Percentiles rank a stretch among this genome's conserved stretches.
These are phyloP conservation scores for Bigelowiella natans DNA, from an alignment of 78 protist species.

Conservation along the genomic window DNA sequence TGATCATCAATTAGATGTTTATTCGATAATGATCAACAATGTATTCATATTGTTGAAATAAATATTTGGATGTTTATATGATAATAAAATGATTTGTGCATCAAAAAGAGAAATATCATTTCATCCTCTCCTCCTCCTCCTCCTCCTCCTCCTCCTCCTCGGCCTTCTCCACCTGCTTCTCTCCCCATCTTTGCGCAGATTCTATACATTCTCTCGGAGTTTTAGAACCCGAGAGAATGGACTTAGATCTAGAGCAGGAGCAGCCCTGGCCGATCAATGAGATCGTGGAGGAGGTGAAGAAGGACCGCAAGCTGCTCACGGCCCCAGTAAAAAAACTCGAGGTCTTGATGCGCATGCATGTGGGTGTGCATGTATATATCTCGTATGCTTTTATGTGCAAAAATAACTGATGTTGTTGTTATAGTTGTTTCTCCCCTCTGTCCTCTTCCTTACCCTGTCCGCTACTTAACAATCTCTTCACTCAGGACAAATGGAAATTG, in stretches of 20 bases:
- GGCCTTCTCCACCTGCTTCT: neutral
- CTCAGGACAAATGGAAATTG: constrained; percentile 87
- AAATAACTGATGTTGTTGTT: neutral
- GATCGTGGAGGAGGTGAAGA: neutral
- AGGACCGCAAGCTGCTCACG: neutral
- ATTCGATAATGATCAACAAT: no score
- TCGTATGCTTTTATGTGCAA: neutral
- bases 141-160: no score
- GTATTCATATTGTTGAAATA: no score
- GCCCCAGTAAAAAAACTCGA: neutral
- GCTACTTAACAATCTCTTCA: neutral
- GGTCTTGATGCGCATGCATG: neutral
- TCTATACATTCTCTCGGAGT: neutral
- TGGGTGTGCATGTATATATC: neutral
- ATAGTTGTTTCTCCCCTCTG: neutral
- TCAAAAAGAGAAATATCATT: no score
- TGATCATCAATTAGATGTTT: no score
- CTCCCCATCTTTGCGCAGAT: neutral
- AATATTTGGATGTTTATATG: no score
- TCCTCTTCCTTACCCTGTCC: neutral
- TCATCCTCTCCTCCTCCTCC: no score
- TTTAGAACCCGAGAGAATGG: neutral
- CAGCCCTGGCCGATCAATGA: neutral
- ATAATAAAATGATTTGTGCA: no score
- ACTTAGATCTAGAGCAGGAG: neutral